Evolutionary conservation across 176 grass and related monocot genomes (phyloP).

Genomic region (Alopecurus myosuroides): DNA sequence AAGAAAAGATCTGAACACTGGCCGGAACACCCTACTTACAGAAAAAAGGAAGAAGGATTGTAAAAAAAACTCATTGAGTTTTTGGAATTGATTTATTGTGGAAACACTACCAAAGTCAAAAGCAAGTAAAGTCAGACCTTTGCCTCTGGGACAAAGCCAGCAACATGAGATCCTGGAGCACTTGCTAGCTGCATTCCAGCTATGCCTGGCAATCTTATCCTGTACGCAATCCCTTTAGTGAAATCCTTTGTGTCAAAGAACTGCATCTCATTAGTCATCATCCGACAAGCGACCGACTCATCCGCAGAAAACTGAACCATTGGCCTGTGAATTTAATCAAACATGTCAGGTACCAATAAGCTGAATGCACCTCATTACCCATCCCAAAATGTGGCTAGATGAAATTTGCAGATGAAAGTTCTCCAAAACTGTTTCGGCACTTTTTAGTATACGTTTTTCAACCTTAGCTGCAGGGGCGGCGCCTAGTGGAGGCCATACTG

Average conservation of each 20-base stretch:
- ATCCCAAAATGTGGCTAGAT: background rate
- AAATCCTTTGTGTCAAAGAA: conserved; percentile 90
- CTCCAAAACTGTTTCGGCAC: background rate
- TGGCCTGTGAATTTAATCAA: conserved; percentile 68
- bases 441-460: background rate
- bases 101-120: conserved; percentile 14
- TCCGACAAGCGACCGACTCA: conserved; percentile 78
- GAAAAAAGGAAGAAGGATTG: background rate
- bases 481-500: no score
- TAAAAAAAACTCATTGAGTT: background rate
- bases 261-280: conserved; percentile 86
- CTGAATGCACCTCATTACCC: background rate
- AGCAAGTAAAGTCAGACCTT: conserved; percentile 46
- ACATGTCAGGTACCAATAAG: conserved; percentile 29
- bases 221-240: conserved; percentile 64
- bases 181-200: conserved; percentile 73
- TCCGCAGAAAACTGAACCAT: conserved; percentile 81
- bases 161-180: conserved; percentile 72
- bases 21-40: conserved; percentile 74
- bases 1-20: conserved; percentile 87
- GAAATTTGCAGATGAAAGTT: conserved; percentile 16
- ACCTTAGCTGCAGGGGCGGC: background rate
- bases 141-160: conserved; percentile 72
- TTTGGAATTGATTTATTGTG: conserved; percentile 6
- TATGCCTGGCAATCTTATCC: conserved; percentile 67